These are phyloP conservation scores for Boletus mariae DNA, from an alignment of 1,284 basidiomycete species.

Conservation along the genomic window DNA sequence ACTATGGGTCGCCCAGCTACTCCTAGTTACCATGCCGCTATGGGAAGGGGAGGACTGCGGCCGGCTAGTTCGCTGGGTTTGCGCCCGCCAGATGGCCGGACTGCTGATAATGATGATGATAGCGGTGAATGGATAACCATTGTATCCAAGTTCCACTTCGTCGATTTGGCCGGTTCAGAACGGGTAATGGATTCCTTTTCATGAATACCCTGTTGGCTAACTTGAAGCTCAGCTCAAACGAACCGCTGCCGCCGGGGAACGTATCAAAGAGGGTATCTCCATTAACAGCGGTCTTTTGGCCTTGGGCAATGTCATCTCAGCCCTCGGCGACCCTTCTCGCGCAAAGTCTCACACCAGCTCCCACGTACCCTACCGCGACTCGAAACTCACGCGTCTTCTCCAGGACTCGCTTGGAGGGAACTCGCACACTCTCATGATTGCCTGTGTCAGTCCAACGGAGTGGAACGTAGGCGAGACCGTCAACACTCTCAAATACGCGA, in stretches of 20 bases:
- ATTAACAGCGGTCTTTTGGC: slow-evolving; percentile 97
- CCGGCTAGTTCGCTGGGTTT: slow-evolving; percentile 71
- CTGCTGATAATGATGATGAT: slow-evolving; percentile 53
- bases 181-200: slow-evolving; percentile 51
- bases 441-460: slow-evolving; percentile 94
- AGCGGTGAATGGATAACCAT: slow-evolving; percentile 83
- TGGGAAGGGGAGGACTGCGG: slow-evolving; percentile 66
- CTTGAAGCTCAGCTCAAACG: slow-evolving; percentile 69
- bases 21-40: slow-evolving; percentile 70
- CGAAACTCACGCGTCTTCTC: slow-evolving; percentile 88
- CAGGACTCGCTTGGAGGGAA: slow-evolving; percentile 99
- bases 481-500: slow-evolving; percentile 98
- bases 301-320: slow-evolving; percentile 97
- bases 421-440: slow-evolving; percentile 98
- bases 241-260: slow-evolving; percentile 89
- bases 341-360: slow-evolving; percentile 72
- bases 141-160: slow-evolving; percentile 97
- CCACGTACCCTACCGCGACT: slow-evolving; percentile 96
- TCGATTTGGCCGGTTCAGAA: slow-evolving; percentile 96
- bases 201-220: slow-evolving; percentile 12
- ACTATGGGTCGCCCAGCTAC: slow-evolving; percentile 72
- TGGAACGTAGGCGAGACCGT: slow-evolving; percentile 94
- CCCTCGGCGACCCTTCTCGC: slow-evolving; percentile 89
- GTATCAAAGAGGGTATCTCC: slow-evolving; percentile 95
- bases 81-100: slow-evolving; percentile 47